Conservation (phyloP, 306 rosid genomes). For the apple (Malus domestica) region DNA sequence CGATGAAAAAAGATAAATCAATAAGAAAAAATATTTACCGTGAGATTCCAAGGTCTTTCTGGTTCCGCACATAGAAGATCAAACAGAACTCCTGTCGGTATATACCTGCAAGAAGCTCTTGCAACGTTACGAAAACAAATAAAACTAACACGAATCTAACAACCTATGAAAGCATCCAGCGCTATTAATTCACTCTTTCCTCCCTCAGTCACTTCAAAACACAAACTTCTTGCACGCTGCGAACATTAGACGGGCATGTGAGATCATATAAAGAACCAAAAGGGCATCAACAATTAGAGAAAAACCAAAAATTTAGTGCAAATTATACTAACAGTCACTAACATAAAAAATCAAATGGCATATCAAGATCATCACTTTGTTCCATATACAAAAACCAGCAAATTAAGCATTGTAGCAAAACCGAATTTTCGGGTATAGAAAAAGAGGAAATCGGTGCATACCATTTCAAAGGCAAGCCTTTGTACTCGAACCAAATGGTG, state of each 20-base stretch:
- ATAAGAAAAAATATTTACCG: conserved; percentile 27
- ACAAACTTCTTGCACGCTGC: background rate
- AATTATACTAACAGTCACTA: background rate
- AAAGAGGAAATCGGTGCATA: conserved; percentile 5
- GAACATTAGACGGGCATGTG: background rate
- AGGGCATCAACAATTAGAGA: background rate
- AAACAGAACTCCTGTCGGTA: conserved; percentile 96
- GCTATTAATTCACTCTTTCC: background rate
- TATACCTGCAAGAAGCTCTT: conserved; percentile 42
- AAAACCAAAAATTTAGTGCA: background rate
- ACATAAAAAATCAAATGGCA: background rate
- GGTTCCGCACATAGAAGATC: conserved; percentile 87
- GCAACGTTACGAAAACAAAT: background rate
- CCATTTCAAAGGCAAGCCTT: conserved; percentile 91
- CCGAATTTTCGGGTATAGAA: background rate
- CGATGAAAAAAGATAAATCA: background rate
- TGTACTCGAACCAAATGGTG: conserved; percentile 90
- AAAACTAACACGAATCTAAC: background rate
- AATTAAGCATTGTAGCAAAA: background rate
- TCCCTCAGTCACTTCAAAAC: background rate
- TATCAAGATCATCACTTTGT: background rate
- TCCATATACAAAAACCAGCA: background rate
- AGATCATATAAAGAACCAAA: background rate
- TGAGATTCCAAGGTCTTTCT: conserved; percentile 92
- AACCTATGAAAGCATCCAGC: background rate